phyloP scores from a whole-genome alignment of 345 rosid genomes.

The Murraya koenigii region DNA sequence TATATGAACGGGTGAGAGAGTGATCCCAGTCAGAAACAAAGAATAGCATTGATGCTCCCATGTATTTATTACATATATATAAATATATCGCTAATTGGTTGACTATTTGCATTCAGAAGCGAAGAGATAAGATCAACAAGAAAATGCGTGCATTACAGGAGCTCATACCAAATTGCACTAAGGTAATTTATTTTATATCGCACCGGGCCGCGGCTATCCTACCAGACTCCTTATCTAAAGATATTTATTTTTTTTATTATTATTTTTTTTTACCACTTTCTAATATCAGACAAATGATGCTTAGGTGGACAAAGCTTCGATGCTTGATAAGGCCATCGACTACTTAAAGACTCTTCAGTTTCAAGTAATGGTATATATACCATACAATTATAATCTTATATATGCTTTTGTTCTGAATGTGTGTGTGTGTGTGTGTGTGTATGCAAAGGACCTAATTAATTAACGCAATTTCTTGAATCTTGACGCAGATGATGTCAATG shows the following conservation, averaged over 20 bases:
- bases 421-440: no score
- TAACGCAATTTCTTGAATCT: no score
- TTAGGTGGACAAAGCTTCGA: conserved; percentile 60
- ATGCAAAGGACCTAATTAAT: no score
- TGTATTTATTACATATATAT: background rate
- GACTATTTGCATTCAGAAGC: conserved; percentile 32
- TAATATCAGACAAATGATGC: background rate
- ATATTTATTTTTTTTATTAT: background rate
- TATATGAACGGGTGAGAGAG: conserved; percentile 44
- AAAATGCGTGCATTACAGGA: conserved; percentile 63
- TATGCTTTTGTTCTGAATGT: background rate
- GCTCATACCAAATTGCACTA: conserved; percentile 67
- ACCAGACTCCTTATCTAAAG: no score
- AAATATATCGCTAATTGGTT: background rate
- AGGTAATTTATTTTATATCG: conserved; percentile 31
- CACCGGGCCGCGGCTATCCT: no score
- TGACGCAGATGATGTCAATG: conserved; percentile 58
- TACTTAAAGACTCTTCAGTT: conserved; percentile 65
- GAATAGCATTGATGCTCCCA: background rate
- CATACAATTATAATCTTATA: background rate
- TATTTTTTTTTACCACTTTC: background rate
- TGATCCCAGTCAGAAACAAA: background rate
- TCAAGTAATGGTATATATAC: conserved; percentile 62
- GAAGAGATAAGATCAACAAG: conserved; percentile 60
- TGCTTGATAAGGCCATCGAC: conserved; percentile 70